These are phyloP conservation scores for Stagonosporopsis rhizophila DNA, from an alignment of 2,329 filamentous ascomycete species.

Conservation along the genomic window DNA sequence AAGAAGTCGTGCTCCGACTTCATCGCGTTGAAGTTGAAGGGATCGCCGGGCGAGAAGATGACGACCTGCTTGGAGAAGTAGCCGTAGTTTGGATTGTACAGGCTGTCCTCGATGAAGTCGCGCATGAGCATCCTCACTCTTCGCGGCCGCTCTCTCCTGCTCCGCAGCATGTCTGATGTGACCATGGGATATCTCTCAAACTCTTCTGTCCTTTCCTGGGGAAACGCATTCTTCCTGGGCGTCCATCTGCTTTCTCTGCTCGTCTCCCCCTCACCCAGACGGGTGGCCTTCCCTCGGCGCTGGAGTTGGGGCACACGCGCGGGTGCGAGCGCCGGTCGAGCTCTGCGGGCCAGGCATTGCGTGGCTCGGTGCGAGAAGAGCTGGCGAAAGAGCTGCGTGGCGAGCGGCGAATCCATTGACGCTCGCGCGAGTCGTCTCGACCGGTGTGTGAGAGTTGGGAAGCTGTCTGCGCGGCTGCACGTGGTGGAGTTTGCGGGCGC, in stretches of 20 bases:
- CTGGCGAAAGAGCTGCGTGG: conserved; percentile 81
- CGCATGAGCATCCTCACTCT: conserved; percentile 96
- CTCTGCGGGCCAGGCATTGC: conserved; percentile 57
- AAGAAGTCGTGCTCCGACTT: conserved; percentile 88
- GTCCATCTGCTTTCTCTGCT: conserved; percentile 80
- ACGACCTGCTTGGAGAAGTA: conserved; percentile 97
- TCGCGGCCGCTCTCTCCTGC: conserved; percentile 75
- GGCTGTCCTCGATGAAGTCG: conserved; percentile 96
- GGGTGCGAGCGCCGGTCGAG: conserved; percentile 48
- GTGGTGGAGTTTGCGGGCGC: conserved; percentile 34
- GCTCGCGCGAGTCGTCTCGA: conserved; percentile 21
- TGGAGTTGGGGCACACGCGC: conserved; percentile 39
- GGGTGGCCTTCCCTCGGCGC: conserved; percentile 41
- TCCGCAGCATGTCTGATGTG: conserved; percentile 78
- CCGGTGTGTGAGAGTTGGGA: conserved; percentile 22
- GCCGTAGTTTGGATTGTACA: conserved; percentile 94
- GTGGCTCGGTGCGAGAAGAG: conserved; percentile 78
- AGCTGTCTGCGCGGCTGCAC: conserved; percentile 29
- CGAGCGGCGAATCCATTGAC: conserved; percentile 80
- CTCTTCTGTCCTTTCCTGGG: conserved; percentile 79
- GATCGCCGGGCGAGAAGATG: conserved; percentile 91
- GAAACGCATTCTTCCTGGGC: conserved; percentile 77
- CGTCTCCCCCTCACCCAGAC: conserved; percentile 43
- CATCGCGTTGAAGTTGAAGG: conserved; percentile 85
- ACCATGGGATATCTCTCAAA: conserved; percentile 84